A percentile compares a stretch with the other conserved stretches of the same genome.
Conservation (phyloP, 164 flowering plant species). For the Kingdonia uniflora region DNA sequence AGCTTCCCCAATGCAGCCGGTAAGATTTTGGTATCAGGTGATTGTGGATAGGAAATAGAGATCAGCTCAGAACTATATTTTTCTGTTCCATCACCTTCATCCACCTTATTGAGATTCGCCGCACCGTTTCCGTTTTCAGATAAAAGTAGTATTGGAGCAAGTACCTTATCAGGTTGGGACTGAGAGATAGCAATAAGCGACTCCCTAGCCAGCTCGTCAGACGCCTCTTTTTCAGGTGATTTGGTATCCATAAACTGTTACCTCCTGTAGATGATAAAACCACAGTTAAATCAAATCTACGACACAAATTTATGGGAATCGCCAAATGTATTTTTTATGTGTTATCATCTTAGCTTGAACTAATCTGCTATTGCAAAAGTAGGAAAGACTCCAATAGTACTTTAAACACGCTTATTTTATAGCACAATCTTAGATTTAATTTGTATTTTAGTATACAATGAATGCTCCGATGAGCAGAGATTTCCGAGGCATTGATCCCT, state of each 20-base stretch:
- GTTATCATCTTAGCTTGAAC: no score
- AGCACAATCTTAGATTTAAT: no score
- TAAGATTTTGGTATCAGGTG: constrained; percentile 21
- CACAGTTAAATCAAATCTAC: no score
- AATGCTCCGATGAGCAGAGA: no score
- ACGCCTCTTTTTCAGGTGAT: constrained; percentile 14
- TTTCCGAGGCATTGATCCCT: no score
- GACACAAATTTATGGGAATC: no score
- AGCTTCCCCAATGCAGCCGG: constrained; percentile 5
- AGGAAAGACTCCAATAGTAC: no score
- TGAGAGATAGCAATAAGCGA: constrained; percentile 49
- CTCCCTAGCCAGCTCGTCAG: constrained; percentile 45
- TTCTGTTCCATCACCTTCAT: constrained; percentile 19
- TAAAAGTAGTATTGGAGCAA: constrained; percentile 8
- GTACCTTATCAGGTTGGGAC: constrained; percentile 13
- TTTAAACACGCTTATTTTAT: no score
- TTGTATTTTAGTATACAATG: no score
- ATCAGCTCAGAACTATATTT: constrained; percentile 39
- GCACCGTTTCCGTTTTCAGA: constrained; percentile 10
- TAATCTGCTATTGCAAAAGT: no score
- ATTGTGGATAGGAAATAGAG: constrained; percentile 32
- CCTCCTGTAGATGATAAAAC: constrained; percentile 5
- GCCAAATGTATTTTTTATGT: no score
- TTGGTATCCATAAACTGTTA: constrained; percentile 38
- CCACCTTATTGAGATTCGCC: constrained; percentile 10